Conservation (phyloP, 495 filamentous ascomycete genomes). For the Tuber brumale region DNA sequence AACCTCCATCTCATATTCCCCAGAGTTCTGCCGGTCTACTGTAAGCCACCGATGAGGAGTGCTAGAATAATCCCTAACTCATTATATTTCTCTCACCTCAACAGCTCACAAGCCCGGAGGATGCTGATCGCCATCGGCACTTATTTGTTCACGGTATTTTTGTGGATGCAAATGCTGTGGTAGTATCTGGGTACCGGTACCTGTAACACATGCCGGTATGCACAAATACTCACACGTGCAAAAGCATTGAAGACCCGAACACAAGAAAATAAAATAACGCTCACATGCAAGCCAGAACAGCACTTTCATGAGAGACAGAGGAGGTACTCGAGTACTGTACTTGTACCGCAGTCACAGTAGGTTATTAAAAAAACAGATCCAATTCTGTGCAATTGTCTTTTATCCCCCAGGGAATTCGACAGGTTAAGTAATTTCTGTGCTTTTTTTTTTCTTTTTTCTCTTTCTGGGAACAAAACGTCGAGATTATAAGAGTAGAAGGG, state of each 20-base stretch:
- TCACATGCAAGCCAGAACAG: not conserved
- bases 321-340: not conserved
- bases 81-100: not conserved
- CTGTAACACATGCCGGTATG: not conserved
- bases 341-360: not conserved
- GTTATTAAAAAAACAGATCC: not conserved
- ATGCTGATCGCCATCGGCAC: not conserved
- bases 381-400: not conserved
- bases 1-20: conserved; percentile 2
- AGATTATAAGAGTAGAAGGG: not conserved
- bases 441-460: not conserved
- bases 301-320: not conserved
- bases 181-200: not conserved
- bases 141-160: conserved; percentile 1
- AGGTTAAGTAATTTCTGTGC: not conserved
- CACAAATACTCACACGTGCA: not conserved
- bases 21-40: not conserved
- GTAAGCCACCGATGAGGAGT: conserved; percentile 4
- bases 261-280: not conserved
- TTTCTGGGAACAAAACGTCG: not conserved
- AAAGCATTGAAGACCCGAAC: not conserved
- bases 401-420: not conserved
- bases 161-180: not conserved
- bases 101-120: not conserved
- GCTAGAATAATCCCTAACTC: not conserved